Base-by-base conservation (phyloP, 345 rosid genomes). In the Isatis tinctoria region DNA sequence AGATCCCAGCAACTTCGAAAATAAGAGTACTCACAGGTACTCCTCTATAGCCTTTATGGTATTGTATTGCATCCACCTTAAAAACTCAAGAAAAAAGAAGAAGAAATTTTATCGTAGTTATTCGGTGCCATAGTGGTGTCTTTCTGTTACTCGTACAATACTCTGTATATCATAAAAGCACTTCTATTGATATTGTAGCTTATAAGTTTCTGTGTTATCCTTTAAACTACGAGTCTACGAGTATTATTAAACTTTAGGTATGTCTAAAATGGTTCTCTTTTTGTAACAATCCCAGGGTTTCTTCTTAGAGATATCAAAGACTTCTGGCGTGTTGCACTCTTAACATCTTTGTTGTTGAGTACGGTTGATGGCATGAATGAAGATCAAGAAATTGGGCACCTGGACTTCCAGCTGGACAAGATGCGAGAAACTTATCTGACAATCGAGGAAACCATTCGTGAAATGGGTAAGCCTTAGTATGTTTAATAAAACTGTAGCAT, bases 271-370 rank as follows among this genome's bases (percentile, higher is more conserved):
- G 59, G 5, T 59, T 28, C 37, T 18, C 18, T 45, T 43, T 75
- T 53, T 49, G 1, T 5, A n/a, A 39, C 57, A 40, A 30, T 69
- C 82, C 5, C 87, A 93, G 97, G 97, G 66, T 75, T 87, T 80
- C 80, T 91, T 41, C 84, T 94, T 20, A 84, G 87, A 67, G 97
- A 91, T 73, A 82, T 94, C 40, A 90, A 94, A 86, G 92, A 82
- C 18, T 85, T 81, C 63, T 94, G 98, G 98, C 89, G 87, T 61
- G 93, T 87, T 73, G 81, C 96, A 10, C 83, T 94, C 77, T 67
- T 91, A 79, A 69, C 83, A 54, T 80, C 97, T 48, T 78, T 88
- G 51, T 62, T 94, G 81, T 44, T 85, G 43, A 77, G 84, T 79
- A 87, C 87, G 36, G 28, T 70, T 32, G 77, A 70, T 10, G 17